These are phyloP conservation scores for Plasmodium blacklocki DNA, from an alignment of 169 alveolate species.

Conservation along the genomic window DNA sequence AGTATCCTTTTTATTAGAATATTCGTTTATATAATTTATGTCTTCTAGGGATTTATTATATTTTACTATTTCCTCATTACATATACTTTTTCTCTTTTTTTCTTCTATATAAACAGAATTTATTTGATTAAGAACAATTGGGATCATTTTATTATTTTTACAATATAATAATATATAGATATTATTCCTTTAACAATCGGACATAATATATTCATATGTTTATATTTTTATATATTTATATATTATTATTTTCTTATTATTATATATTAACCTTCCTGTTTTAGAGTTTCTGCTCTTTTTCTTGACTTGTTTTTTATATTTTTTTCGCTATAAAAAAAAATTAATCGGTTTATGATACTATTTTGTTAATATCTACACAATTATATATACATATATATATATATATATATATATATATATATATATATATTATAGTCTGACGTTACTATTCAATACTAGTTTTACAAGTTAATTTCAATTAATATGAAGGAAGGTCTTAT, in stretches of 20 bases:
- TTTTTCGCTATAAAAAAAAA: slow-evolving; percentile 20
- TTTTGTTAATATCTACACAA: background rate
- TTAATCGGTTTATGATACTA: slow-evolving; percentile 6
- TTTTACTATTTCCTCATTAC: slow-evolving; percentile 11
- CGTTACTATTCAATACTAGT: no score
- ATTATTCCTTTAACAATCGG: no score
- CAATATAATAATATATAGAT: no score
- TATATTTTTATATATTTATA: background rate
- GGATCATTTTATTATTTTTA: no score
- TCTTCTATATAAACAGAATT: background rate
- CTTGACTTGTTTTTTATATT: slow-evolving; percentile 5
- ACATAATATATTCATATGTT: no score
- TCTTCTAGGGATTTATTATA: slow-evolving; percentile 9
- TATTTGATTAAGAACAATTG: no score
- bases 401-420: background rate
- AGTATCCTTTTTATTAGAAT: slow-evolving; percentile 15
- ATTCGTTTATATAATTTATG: slow-evolving; percentile 25
- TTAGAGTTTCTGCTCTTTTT: slow-evolving; percentile 15
- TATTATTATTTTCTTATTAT: background rate
- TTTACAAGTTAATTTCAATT: no score
- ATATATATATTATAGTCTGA: no score
- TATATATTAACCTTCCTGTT: slow-evolving; percentile 44
- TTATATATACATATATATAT: background rate
- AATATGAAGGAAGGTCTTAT: no score
- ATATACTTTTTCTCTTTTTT: slow-evolving; percentile 14